Percentiles rank a stretch among this genome's conserved stretches.
Evolutionary conservation across 306 rosid genomes (phyloP).

Genomic region (Lablab purpureus): DNA sequence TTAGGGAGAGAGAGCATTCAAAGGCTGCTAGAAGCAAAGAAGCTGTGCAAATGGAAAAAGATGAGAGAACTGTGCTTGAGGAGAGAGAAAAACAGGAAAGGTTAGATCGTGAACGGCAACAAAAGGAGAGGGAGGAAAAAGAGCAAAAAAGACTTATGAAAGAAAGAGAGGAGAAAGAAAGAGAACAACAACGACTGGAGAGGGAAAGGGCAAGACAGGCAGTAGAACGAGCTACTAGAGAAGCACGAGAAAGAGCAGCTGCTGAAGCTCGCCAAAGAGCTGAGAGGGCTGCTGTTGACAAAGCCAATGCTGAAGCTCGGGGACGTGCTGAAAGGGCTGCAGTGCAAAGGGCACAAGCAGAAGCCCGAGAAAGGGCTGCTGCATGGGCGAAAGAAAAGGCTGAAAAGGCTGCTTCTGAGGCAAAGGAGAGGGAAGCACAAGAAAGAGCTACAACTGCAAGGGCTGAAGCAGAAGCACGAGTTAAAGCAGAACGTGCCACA

Average conservation of each 20-base stretch:
- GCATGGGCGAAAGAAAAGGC: constrained; percentile 81
- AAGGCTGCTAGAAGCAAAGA: constrained; percentile 79
- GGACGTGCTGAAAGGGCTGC: constrained; percentile 98
- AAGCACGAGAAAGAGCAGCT: constrained; percentile 98
- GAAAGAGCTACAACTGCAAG: constrained; percentile 58
- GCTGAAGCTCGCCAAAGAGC: constrained; percentile 84
- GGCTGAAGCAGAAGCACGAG: constrained; percentile 80
- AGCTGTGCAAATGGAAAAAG: constrained; percentile 68
- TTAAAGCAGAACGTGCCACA: constrained; percentile 81
- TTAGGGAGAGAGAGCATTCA: constrained; percentile 87
- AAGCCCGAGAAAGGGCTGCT: constrained; percentile 98
- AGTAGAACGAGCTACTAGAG: constrained; percentile 98
- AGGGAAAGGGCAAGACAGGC: constrained; percentile 86
- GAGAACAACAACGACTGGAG: constrained; percentile 74
- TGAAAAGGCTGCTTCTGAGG: constrained; percentile 72
- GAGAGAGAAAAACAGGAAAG: constrained; percentile 71
- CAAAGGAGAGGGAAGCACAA: constrained; percentile 54
- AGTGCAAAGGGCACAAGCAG: constrained; percentile 95
- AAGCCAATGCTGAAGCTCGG: constrained; percentile 89
- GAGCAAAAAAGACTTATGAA: constrained; percentile 67
- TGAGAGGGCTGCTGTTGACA: constrained; percentile 86
- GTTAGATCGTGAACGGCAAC: constrained; percentile 69
- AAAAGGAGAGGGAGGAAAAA: constrained; percentile 74
- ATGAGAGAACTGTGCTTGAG: constrained; percentile 63
- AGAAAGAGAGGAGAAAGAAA: constrained; percentile 85